Percentiles rank a stretch among this genome's conserved stretches.
Evolutionary conservation across 345 rosid genomes (phyloP).

Genomic region (Abelmoschus esculentus): DNA sequence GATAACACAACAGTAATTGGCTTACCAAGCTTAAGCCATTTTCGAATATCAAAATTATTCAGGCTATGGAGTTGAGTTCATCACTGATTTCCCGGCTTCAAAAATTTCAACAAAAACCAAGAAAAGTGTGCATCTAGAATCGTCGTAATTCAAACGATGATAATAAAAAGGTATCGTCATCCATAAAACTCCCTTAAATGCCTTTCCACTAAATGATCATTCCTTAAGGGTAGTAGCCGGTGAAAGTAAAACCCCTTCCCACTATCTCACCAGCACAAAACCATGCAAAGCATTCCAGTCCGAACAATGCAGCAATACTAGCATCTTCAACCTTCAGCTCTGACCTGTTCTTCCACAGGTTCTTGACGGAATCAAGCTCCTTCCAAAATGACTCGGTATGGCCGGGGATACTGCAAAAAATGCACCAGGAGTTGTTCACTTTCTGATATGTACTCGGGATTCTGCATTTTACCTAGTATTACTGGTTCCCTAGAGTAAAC

Average conservation of each 20-base stretch:
- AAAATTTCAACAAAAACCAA: slow-evolving; percentile 35
- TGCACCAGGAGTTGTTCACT: not conserved
- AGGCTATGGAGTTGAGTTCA: slow-evolving; percentile 20
- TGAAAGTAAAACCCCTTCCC: slow-evolving; percentile 87
- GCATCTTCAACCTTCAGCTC: slow-evolving; percentile 79
- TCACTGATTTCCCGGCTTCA: slow-evolving; percentile 52
- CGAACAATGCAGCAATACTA: slow-evolving; percentile 69
- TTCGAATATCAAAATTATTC: slow-evolving; percentile 35
- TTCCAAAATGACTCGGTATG: slow-evolving; percentile 66
- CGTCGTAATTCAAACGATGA: slow-evolving; percentile 20
- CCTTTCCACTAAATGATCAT: too few species aligned
- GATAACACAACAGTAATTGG: slow-evolving; percentile 5
- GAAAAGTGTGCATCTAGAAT: slow-evolving; percentile 25
- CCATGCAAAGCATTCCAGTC: slow-evolving; percentile 91
- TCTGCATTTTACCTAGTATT: not conserved
- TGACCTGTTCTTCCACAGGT: slow-evolving; percentile 56
- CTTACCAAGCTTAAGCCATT: slow-evolving; percentile 15
- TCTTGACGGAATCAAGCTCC: slow-evolving; percentile 58
- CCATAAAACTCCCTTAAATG: too few species aligned
- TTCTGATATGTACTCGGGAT: not conserved
- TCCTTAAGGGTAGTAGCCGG: slow-evolving; percentile 68
- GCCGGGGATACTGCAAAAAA: slow-evolving; percentile 49
- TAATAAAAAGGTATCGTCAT: not conserved
- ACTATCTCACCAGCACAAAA: slow-evolving; percentile 78
- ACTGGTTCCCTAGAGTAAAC: not conserved